These are phyloP conservation scores for Penicillium lividum DNA, from an alignment of 495 filamentous ascomycete species.

Conservation along the genomic window DNA sequence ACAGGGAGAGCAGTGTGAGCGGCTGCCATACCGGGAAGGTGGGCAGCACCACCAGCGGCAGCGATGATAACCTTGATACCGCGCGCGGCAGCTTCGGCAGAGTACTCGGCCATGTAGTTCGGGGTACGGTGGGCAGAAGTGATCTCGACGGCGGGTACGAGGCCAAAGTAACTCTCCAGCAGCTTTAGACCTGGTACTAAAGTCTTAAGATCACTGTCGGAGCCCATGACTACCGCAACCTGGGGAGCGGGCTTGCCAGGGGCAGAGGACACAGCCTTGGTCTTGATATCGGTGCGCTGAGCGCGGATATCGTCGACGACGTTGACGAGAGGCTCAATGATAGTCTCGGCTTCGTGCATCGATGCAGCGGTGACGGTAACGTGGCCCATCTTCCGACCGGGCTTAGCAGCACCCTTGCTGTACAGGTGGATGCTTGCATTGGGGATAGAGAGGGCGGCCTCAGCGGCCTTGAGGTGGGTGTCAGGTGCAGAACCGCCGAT, in stretches of 20 bases:
- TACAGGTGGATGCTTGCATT: constrained; percentile 81
- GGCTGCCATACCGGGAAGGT: constrained; percentile 90
- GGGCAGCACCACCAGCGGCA: constrained; percentile 88
- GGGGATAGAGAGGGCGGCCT: constrained; percentile 60
- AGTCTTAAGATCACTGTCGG: constrained; percentile 85
- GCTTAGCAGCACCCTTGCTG: constrained; percentile 81
- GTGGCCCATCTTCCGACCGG: constrained; percentile 93
- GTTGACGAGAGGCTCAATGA: constrained; percentile 67
- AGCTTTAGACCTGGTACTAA: constrained; percentile 76
- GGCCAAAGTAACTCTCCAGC: constrained; percentile 66
- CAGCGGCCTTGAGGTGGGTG: constrained; percentile 69
- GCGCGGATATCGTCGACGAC: constrained; percentile 64
- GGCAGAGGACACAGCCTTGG: constrained; percentile 35
- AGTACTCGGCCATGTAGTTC: constrained; percentile 75
- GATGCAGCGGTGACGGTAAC: constrained; percentile 72
- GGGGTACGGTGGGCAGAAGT: constrained; percentile 95
- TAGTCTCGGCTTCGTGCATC: constrained; percentile 69
- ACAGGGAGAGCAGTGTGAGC: constrained; percentile 86
- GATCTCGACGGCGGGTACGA: constrained; percentile 77
- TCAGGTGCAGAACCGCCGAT: constrained; percentile 71
- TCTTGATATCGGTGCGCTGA: constrained; percentile 53
- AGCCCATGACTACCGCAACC: constrained; percentile 91
- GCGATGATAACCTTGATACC: constrained; percentile 92
- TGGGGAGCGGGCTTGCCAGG: constrained; percentile 52
- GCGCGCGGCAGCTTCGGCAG: constrained; percentile 61